Conservation (phyloP, 2,329 filamentous ascomycete genomes). For the Fusarium sp. region DNA sequence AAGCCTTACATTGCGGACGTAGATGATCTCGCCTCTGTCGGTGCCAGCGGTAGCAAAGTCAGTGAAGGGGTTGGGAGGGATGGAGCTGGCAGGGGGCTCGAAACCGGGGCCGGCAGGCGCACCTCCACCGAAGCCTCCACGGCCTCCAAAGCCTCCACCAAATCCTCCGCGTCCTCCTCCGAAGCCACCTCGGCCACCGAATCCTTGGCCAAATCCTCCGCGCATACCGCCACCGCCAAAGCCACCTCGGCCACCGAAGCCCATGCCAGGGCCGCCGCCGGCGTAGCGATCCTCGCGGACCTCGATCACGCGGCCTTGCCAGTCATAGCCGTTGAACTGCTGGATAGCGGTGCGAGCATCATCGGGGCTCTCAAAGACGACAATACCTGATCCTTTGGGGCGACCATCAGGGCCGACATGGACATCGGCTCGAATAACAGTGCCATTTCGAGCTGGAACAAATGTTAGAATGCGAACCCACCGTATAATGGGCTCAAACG, state of each 20-base stretch:
- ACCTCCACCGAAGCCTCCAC: constrained; percentile 62
- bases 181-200: constrained; percentile 65
- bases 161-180: constrained; percentile 59
- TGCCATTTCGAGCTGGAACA: constrained; percentile 70
- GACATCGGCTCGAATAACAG: constrained; percentile 94
- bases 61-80: constrained; percentile 89
- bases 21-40: constrained; percentile 87
- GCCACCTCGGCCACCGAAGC: constrained; percentile 69
- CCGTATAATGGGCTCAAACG: constrained; percentile 2
- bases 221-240: constrained; percentile 70
- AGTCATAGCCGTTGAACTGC: constrained; percentile 98
- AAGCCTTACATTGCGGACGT: constrained; percentile 91
- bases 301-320: constrained; percentile 93
- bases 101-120: constrained; percentile 55
- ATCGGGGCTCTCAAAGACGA: constrained; percentile 94
- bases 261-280: constrained; percentile 67
- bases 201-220: constrained; percentile 70
- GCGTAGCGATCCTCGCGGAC: constrained; percentile 97
- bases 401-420: constrained; percentile 91
- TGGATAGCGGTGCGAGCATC: constrained; percentile 96
- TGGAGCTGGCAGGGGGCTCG: constrained; percentile 64
- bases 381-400: constrained; percentile 96
- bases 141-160: constrained; percentile 60
- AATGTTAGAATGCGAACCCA: constrained; percentile 23
- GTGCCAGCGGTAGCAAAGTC: constrained; percentile 90